Percentiles rank a stretch among this genome's conserved stretches.
phyloP scores from a whole-genome alignment of 768 basidiomycete species.

The Chlorophyllum brunneum region DNA sequence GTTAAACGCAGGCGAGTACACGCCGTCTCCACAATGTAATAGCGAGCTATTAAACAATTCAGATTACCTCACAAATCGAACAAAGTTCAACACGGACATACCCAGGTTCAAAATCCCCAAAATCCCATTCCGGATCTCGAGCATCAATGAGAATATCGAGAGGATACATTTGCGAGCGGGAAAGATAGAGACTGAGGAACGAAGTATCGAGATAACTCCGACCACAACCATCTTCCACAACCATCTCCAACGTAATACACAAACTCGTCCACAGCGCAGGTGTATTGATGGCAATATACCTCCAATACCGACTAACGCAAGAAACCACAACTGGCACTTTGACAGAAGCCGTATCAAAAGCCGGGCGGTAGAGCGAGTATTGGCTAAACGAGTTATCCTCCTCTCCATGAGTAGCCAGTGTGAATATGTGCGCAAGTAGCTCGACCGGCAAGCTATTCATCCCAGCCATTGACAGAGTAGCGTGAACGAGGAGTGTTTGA shows the following conservation, averaged over 20 bases:
- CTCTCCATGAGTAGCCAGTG: constrained; percentile 36
- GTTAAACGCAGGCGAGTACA: constrained; percentile 35
- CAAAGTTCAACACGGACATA: constrained; percentile 19
- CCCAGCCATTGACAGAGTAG: constrained; percentile 28
- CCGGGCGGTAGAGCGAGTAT: constrained; percentile 15
- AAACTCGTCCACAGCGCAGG: constrained; percentile 54
- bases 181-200: constrained; percentile 38
- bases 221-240: constrained; percentile 16
- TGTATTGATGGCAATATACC: constrained; percentile 43
- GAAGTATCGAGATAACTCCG: constrained; percentile 26
- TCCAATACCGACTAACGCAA: constrained; percentile 50
- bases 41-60: constrained; percentile 21
- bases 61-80: constrained; percentile 1
- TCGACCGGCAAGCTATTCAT: constrained; percentile 50
- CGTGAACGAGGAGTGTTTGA: too few relatives aligned
- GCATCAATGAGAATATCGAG: constrained; percentile 57
- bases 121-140: constrained; percentile 57
- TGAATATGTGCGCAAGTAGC: constrained; percentile 54
- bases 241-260: constrained; percentile 41
- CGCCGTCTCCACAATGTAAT: constrained; percentile 20
- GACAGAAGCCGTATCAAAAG: constrained; percentile 38
- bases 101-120: constrained; percentile 39
- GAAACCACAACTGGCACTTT: constrained; percentile 43
- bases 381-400: constrained; percentile 13
- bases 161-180: constrained; percentile 43